Evolutionary conservation across 805 yeast species (phyloP), one percentile per base, ranked within the genome.

Genomic region (Candida koratica): DNA sequence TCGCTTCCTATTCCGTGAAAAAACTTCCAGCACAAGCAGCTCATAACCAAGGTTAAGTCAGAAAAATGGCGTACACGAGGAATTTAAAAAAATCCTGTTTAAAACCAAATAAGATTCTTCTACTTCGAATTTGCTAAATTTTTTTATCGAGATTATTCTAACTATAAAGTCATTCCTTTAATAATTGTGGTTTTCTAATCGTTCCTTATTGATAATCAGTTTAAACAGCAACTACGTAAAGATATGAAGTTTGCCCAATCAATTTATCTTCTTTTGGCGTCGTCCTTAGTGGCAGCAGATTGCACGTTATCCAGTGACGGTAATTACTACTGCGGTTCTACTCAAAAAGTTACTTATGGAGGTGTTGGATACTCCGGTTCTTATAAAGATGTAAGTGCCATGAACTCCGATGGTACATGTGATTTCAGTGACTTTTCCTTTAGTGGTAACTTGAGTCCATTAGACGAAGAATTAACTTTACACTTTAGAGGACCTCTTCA

Each of bases 401-500:
- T 93, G 95, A 79, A 81, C 60, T 78, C 75, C 54, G 41, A 62
- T 41, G 88, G 97, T 58, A 38, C 67, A 23, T 89, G 97, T 70
- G 53, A 82, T n/a, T 80, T 77, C 45, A 50, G 66, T 34, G 38
- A 78, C 15, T 47, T 52, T 25, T 53, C 79, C 6, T 83, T 87
- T 70, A 69, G 80, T 11, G 96, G 96, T 37, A 52, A 75, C 40
- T 61, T 85, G 60, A 63, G 89, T 37, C 96, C 96, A 25, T 69
- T 87, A 44, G 82, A 85, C 60, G 93, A 86, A 69, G 95, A 87
- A 61, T 66, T 87, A 43, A 80, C 94, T 23, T 79, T 87, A 41
- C 95, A 87, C 61, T 83, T 86, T 71, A 81, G 96, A 71, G 96
- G 96, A 51, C 96, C 96, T 24, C 55, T 87, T 49, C 72, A 76